A percentile compares a stretch with the other conserved stretches of the same genome.
phyloP scores from a whole-genome alignment of 257 asterid species.

The Capsicum baccatum region DNA sequence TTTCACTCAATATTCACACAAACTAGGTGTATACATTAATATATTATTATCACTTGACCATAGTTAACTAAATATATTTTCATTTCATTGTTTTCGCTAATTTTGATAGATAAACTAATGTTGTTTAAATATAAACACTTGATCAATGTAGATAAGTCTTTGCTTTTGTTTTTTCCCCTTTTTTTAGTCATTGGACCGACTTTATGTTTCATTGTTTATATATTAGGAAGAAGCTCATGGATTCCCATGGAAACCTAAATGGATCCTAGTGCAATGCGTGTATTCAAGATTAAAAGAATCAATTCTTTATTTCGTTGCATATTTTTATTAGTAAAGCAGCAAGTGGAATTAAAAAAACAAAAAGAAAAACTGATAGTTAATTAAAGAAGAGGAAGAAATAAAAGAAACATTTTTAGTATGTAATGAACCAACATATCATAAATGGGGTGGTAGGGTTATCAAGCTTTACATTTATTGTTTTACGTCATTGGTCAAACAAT shows the following conservation, averaged over 20 bases:
- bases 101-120: not conserved
- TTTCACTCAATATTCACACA: too few species aligned
- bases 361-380: not conserved
- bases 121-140: not conserved
- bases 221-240: not conserved
- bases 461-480: conserved; percentile 34
- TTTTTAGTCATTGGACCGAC: not conserved
- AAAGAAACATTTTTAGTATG: conserved; percentile 21
- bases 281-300: not conserved
- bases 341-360: not conserved
- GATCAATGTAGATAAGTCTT: not conserved
- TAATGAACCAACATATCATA: conserved; percentile 39
- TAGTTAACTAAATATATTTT: too few species aligned
- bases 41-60: too few species aligned
- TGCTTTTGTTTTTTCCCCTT: too few species aligned
- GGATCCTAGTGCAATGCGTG: conserved; percentile 2
- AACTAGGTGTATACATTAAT: too few species aligned
- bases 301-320: not conserved
- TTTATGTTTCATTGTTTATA: not conserved
- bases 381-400: not conserved
- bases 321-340: conserved; percentile 23
- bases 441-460: conserved; percentile 45
- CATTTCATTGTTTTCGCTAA: not conserved
- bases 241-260: not conserved
- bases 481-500: conserved; percentile 51